Base-by-base conservation (phyloP, 2,329 filamentous ascomycete genomes). In the Alternaria conjuncta region DNA sequence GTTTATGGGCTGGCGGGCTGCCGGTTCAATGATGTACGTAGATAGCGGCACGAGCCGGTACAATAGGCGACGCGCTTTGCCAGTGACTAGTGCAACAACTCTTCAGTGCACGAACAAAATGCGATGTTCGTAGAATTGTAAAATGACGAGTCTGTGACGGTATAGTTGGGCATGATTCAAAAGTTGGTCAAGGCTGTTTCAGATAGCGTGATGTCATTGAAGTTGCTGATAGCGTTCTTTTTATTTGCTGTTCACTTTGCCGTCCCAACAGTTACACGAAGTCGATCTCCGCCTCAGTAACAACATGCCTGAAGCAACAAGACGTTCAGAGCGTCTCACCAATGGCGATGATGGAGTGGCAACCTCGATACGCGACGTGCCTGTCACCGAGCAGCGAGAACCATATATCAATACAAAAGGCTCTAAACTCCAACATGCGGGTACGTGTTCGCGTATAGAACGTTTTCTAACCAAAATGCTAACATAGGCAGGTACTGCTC, bases 351-450 rank as follows among this genome's bases (percentile, higher is more conserved):
- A 26, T 45, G 53, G 45, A 6, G 59, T 57, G 41, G 53, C 57
- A 18, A 36, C n/a, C 53, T 61, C 59, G 7, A 57, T 61, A 10
- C 53, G 13, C 5, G 26, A 61, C 20, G 59, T 57, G 36, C 59
- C 59, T 18, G 36, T 61, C 11, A 61, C 59, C 23, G 53, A 57
- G 23, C 30, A 61, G 30, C 53, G 59, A n/a, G 51, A 45, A 46
- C 59, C 59, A 13, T 61, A 51, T 11, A 26, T 53, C 1, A 57
- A 36, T n/a, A 43, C 45, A 2, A 49, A 36, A 51, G 15, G 45
- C 25, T 57, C 53, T 4, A 57, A 25, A 15, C 45, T 61, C 11
- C 32, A 51, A 18, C 59, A 61, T 5, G 11, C 36, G n/a, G 59
- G 59, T 61, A 57, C 3, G 32, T 41, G 2, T 43, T 41, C 12